Evolutionary conservation across 176 grass and related monocot genomes (phyloP).

Genomic region (sorghum (Sorghum bicolor)): DNA sequence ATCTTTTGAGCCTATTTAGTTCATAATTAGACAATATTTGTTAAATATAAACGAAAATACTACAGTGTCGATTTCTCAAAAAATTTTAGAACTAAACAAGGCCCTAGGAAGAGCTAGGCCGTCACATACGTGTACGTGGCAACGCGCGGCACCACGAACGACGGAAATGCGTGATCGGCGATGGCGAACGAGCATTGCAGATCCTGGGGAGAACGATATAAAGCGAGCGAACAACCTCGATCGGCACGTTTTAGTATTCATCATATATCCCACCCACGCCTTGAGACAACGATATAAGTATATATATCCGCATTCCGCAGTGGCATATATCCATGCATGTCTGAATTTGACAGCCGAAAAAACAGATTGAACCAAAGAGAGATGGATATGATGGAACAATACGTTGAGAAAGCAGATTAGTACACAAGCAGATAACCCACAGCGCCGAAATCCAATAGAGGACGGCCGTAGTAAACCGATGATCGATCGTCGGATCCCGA

Average conservation of each 20-base stretch:
- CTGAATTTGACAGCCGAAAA: conserved; percentile 5
- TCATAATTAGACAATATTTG: no score
- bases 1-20: no score
- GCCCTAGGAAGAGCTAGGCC: neutral
- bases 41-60: no score
- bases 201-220: neutral
- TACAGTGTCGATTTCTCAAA: no score
- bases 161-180: conserved; percentile 1
- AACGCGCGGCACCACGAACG: neutral
- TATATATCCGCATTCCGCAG: neutral
- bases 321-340: neutral
- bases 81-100: no score
- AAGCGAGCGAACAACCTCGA: neutral
- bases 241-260: neutral
- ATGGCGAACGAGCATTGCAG: neutral
- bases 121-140: neutral
- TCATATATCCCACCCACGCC: neutral
- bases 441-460: conserved; percentile 18
- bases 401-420: neutral
- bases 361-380: neutral
- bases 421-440: neutral
- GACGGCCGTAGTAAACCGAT: neutral
- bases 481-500: neutral
- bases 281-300: conserved; percentile 17
- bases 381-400: neutral